Conservation (phyloP, 139 green algal genomes). For the Gonium pectorale region DNA sequence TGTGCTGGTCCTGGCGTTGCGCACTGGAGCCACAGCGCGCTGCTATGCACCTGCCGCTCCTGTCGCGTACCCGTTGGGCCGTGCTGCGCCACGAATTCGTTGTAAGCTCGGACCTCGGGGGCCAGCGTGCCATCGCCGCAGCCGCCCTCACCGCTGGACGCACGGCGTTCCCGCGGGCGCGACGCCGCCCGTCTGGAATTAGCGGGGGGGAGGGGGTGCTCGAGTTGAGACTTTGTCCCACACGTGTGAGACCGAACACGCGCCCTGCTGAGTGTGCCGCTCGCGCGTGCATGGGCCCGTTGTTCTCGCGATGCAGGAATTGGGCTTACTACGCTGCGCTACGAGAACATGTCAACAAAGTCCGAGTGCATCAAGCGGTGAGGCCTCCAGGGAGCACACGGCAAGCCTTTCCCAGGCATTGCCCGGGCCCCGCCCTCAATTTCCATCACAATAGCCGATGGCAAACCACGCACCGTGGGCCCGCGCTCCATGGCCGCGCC, state of each 20-base stretch:
- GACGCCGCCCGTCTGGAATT: slow-evolving; percentile 14
- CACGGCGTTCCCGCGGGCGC: background rate
- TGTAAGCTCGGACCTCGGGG: slow-evolving; percentile 42
- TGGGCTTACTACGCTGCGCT: background rate
- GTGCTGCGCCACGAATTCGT: slow-evolving; percentile 38
- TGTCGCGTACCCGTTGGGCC: slow-evolving; percentile 16
- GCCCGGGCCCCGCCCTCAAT: background rate
- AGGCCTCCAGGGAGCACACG: too few species aligned
- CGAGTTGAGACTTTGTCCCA: too few species aligned
- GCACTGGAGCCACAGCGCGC: background rate
- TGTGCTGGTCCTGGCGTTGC: background rate
- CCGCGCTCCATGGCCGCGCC: background rate
- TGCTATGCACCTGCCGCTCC: background rate
- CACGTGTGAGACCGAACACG: background rate
- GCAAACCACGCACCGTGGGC: background rate
- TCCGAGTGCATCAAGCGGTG: background rate
- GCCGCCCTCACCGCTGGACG: background rate
- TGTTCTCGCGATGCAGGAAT: background rate
- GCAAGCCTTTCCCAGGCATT: background rate
- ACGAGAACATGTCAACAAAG: background rate
- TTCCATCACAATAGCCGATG: background rate
- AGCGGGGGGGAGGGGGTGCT: too few species aligned
- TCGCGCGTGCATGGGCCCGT: background rate
- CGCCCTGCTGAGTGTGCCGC: background rate
- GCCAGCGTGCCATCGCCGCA: slow-evolving; percentile 6